These are phyloP conservation scores for Peronosclerospora sorghi DNA, from an alignment of 352 stramenopile species.

Conservation along the genomic window DNA sequence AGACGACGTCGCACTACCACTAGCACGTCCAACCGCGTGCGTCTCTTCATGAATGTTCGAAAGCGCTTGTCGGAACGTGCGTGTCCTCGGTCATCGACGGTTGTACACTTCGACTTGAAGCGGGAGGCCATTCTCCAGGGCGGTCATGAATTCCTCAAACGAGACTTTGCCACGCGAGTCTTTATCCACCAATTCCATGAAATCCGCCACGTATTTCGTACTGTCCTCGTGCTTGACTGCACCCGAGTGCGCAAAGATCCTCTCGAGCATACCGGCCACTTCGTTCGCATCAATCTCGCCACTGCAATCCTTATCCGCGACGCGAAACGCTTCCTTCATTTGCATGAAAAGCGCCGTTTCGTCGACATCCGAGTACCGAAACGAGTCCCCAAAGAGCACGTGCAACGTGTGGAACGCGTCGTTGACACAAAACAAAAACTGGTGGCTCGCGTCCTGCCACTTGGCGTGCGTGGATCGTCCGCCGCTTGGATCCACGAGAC, in stretches of 20 bases:
- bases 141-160: slow-evolving; percentile 77
- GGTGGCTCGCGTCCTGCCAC: slow-evolving; percentile 40
- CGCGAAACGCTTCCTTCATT: slow-evolving; percentile 77
- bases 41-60: slow-evolving; percentile 30
- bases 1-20: slow-evolving; percentile 24
- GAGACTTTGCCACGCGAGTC: slow-evolving; percentile 56
- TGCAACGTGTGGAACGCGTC: slow-evolving; percentile 68
- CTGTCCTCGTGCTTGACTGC: slow-evolving; percentile 63
- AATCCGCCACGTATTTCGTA: slow-evolving; percentile 56
- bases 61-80: slow-evolving; percentile 15
- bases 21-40: slow-evolving; percentile 5
- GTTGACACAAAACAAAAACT: slow-evolving; percentile 38
- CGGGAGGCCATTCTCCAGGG: slow-evolving; percentile 64
- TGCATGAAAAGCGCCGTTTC: slow-evolving; percentile 82
- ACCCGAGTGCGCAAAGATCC: slow-evolving; percentile 65
- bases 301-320: slow-evolving; percentile 70
- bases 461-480: slow-evolving; percentile 20
- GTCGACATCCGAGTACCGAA: slow-evolving; percentile 65
- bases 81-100: slow-evolving; percentile 24
- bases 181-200: slow-evolving; percentile 66
- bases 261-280: slow-evolving; percentile 62
- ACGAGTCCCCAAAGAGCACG: slow-evolving; percentile 61
- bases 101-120: slow-evolving; percentile 68
- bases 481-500: slow-evolving; percentile 5
- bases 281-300: slow-evolving; percentile 74